phyloP scores from a whole-genome alignment of 441 rosid genomes.

The Gossypium gossypioides region DNA sequence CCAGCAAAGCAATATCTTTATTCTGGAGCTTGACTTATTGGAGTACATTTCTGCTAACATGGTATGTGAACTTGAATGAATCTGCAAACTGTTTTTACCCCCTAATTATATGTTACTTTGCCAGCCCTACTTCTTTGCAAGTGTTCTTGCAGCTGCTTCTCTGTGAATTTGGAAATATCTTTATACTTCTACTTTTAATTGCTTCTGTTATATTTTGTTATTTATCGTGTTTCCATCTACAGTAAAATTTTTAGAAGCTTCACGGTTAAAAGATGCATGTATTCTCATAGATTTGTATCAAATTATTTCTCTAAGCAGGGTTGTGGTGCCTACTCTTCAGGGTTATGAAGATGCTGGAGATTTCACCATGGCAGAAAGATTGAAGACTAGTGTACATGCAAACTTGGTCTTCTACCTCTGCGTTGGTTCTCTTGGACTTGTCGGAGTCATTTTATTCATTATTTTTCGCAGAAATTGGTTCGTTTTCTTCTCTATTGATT shows the following conservation, averaged over 20 bases:
- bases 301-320: conserved; percentile 59
- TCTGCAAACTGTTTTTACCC: background rate
- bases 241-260: background rate
- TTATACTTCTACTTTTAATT: background rate
- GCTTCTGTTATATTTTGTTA: background rate
- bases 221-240: background rate
- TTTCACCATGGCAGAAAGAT: conserved; percentile 59
- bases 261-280: conserved; percentile 17
- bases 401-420: conserved; percentile 66
- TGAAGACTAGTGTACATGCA: conserved; percentile 59
- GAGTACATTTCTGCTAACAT: conserved; percentile 73
- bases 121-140: background rate
- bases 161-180: background rate
- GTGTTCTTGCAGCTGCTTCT: background rate
- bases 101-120: background rate
- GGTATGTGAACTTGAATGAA: conserved; percentile 29
- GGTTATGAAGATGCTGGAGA: conserved; percentile 92
- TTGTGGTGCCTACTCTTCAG: conserved; percentile 74
- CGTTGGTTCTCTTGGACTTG: conserved; percentile 58
- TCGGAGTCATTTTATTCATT: conserved; percentile 61
- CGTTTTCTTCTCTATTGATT: conserved; percentile 12
- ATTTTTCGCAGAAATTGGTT: conserved; percentile 40
- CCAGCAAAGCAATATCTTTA: conserved; percentile 43
- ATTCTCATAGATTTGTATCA: conserved; percentile 29
- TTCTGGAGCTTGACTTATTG: conserved; percentile 77